Conservation (phyloP, 1,284 basidiomycete genomes). For the Ganoderma meredithae region DNA sequence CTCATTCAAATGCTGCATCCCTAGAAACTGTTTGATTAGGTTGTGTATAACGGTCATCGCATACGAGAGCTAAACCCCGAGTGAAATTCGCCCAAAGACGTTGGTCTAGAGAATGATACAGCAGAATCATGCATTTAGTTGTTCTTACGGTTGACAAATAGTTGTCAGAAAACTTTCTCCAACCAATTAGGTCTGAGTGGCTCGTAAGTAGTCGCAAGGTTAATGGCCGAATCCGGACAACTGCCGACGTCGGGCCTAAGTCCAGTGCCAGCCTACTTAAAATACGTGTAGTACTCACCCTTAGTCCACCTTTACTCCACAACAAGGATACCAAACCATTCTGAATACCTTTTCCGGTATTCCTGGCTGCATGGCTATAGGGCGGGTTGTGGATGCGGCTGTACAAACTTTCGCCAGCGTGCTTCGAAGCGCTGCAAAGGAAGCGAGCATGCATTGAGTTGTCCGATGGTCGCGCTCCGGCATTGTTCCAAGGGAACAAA, state of each 20-base stretch:
- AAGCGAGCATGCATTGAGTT: conserved; percentile 14
- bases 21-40: not conserved
- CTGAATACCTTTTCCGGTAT: conserved; percentile 1
- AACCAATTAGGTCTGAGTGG: not conserved
- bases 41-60: not conserved
- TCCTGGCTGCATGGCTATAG: not conserved
- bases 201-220: not conserved
- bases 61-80: not conserved
- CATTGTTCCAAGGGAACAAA: conserved; percentile 23
- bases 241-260: not conserved
- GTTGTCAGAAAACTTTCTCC: not conserved
- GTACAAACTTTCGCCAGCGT: conserved; percentile 11
- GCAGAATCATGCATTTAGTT: not conserved
- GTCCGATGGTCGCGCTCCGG: conserved; percentile 34
- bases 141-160: not conserved
- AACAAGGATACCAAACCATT: not conserved
- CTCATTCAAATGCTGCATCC: not conserved
- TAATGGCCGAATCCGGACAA: not conserved
- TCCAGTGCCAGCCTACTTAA: not conserved
- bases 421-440: conserved; percentile 6
- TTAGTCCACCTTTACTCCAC: not conserved
- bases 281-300: not conserved
- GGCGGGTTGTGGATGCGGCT: not conserved
- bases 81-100: not conserved
- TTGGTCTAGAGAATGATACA: not conserved